phyloP scores from a whole-genome alignment of 2,329 filamentous ascomycete species.

The Pseudogymnoascus pannorum region DNA sequence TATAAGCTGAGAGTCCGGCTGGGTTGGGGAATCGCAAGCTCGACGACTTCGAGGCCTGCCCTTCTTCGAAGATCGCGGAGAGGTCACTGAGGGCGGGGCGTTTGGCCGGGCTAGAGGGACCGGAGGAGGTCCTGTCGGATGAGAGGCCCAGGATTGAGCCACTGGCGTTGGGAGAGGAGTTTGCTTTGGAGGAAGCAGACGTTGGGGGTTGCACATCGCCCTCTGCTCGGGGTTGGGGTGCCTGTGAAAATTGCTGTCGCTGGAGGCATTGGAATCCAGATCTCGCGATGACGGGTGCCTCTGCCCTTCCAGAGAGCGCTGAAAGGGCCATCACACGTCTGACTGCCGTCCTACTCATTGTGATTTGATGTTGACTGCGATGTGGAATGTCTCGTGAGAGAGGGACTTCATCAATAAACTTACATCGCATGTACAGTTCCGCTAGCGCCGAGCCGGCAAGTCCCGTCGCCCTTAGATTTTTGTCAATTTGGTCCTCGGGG shows the following conservation, averaged over 20 bases:
- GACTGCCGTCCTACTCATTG: conserved; percentile 26
- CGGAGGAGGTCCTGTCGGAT: background rate
- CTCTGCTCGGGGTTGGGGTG: background rate
- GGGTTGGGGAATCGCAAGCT: background rate
- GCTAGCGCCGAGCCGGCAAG: conserved; percentile 20
- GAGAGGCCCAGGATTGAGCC: background rate
- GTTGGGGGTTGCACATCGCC: background rate
- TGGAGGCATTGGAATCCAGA: conserved; percentile 16
- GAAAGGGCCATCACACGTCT: conserved; percentile 25
- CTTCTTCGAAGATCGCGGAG: conserved; percentile 6
- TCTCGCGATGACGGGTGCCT: conserved; percentile 12
- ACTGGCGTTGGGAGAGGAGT: background rate
- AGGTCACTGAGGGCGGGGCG: conserved; percentile 3
- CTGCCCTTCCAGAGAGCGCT: conserved; percentile 15
- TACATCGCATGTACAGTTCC: conserved; percentile 16
- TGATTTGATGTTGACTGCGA: conserved; percentile 11
- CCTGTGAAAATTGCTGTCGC: conserved; percentile 7
- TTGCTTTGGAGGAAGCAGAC: background rate
- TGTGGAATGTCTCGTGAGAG: conserved; percentile 2
- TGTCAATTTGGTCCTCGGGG: conserved; percentile 10
- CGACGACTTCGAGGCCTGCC: background rate
- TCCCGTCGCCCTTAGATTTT: conserved; percentile 17
- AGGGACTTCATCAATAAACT: conserved; percentile 10
- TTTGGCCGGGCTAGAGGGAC: background rate
- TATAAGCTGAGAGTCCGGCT: conserved; percentile 14